Evolutionary conservation across 192 early-diverging fungal species (phyloP).

Genomic region (Backusella tuberculispora): DNA sequence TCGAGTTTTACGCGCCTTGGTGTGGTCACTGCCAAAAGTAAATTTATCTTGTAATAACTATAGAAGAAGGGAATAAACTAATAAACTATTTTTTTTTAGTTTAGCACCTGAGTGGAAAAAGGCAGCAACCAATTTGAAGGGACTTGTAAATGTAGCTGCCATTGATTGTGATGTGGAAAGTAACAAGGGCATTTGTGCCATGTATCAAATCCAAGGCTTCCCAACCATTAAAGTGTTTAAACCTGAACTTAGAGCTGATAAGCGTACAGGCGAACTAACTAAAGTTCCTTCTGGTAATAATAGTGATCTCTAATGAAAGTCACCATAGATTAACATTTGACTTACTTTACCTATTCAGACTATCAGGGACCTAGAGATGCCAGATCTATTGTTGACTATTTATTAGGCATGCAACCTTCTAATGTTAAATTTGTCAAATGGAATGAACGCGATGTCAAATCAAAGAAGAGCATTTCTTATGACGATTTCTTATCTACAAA

Average conservation of each 20-base stretch:
- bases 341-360: conserved; percentile 45
- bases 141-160: conserved; percentile 85
- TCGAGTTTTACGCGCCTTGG: conserved; percentile 97
- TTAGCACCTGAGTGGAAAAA: conserved; percentile 89
- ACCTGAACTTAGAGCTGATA: conserved; percentile 23
- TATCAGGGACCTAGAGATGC: conserved; percentile 77
- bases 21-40: conserved; percentile 92
- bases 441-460: conserved; percentile 44
- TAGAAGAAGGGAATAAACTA: not conserved
- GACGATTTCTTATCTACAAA: conserved; percentile 62
- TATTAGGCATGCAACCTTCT: conserved; percentile 66
- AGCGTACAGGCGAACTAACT: conserved; percentile 46
- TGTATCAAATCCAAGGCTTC: conserved; percentile 84
- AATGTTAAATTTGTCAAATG: conserved; percentile 48
- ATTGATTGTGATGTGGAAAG: conserved; percentile 88
- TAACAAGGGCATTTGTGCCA: conserved; percentile 77
- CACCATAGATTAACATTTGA: not conserved
- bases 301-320: conserved; percentile 14
- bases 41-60: not conserved
- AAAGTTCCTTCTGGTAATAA: conserved; percentile 46
- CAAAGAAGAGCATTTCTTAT: conserved; percentile 55
- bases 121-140: conserved; percentile 82
- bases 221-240: conserved; percentile 87
- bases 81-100: conserved; percentile 31
- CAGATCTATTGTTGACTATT: conserved; percentile 73